A percentile compares a stretch with the other conserved stretches of the same genome.
phyloP scores from a whole-genome alignment of 805 yeast species.

The Ogataea wickerhamii region DNA sequence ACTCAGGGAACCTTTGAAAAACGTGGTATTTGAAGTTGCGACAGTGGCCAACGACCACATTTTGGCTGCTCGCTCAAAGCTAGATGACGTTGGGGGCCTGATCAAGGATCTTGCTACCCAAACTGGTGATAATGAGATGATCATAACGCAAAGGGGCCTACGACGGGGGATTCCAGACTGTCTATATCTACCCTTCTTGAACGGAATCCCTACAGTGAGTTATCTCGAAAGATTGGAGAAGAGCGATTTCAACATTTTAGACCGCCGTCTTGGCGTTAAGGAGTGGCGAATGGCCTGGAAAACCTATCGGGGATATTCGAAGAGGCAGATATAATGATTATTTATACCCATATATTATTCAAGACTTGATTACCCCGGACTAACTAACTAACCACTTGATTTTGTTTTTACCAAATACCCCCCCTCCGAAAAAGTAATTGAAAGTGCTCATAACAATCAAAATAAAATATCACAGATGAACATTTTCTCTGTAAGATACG shows the following conservation, averaged over 20 bases:
- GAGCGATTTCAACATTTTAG: slow-evolving; percentile 58
- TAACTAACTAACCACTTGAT: too few species aligned
- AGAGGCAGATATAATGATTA: slow-evolving; percentile 1
- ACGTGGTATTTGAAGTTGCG: slow-evolving; percentile 66
- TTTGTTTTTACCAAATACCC: too few species aligned
- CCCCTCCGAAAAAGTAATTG: not conserved
- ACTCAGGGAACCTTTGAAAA: slow-evolving; percentile 38
- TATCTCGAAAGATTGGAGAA: slow-evolving; percentile 60
- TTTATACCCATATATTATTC: not conserved
- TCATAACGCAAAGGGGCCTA: slow-evolving; percentile 33
- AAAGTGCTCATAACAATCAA: not conserved
- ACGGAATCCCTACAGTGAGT: slow-evolving; percentile 59
- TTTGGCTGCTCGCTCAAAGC: slow-evolving; percentile 59
- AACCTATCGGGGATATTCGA: slow-evolving; percentile 35
- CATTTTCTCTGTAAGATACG: too few species aligned
- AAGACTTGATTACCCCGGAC: not conserved
- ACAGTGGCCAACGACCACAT: slow-evolving; percentile 78
- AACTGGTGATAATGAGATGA: slow-evolving; percentile 13
- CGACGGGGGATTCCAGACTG: slow-evolving; percentile 55
- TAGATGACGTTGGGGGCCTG: slow-evolving; percentile 36
- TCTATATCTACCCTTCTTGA: slow-evolving; percentile 63
- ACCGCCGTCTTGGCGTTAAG: slow-evolving; percentile 39
- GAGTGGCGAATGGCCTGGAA: slow-evolving; percentile 70
- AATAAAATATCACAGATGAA: too few species aligned
- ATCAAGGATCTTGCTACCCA: slow-evolving; percentile 32